phyloP scores from a whole-genome alignment of 306 rosid genomes.

The Acacia melanoxylon region DNA sequence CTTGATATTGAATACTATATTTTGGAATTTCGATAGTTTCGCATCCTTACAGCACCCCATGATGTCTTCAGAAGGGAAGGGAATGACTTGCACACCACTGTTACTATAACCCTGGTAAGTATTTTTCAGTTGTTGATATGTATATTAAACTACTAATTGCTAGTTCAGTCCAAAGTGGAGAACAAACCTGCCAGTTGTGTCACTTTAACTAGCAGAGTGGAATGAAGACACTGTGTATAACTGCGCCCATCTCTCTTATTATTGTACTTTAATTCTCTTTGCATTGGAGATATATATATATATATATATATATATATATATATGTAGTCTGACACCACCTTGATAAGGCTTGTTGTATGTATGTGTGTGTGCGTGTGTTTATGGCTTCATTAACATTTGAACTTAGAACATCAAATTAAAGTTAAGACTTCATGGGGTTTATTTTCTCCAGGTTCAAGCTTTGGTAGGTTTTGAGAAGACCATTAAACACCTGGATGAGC shows the following conservation, averaged over 20 bases:
- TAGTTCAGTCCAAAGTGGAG: neutral
- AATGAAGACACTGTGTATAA: constrained; percentile 21
- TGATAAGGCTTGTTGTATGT: too few relatives aligned
- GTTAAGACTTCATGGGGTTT: constrained; percentile 13
- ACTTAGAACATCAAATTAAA: neutral
- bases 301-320: neutral
- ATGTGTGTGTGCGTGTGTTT: too few relatives aligned
- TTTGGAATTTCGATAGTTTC: constrained; percentile 56
- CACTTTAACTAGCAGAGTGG: neutral
- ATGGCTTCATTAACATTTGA: neutral
- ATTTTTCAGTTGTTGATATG: neutral
- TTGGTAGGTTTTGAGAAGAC: constrained; percentile 92
- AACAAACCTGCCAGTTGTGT: neutral
- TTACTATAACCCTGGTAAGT: constrained; percentile 86
- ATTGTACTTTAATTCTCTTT: neutral
- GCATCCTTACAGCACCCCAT: constrained; percentile 82
- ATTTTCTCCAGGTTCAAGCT: constrained; percentile 76
- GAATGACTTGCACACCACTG: constrained; percentile 79
- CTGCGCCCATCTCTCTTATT: constrained; percentile 5
- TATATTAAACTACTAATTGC: neutral
- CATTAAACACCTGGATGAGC: constrained; percentile 85
- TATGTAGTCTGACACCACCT: too few relatives aligned
- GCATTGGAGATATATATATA: neutral
- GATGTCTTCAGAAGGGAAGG: constrained; percentile 82
- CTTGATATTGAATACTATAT: constrained; percentile 31